A percentile compares a stretch with the other conserved stretches of the same genome.
Evolutionary conservation across 495 filamentous ascomycete genomes (phyloP).

Genomic region (Hypoxylon fuscum): DNA sequence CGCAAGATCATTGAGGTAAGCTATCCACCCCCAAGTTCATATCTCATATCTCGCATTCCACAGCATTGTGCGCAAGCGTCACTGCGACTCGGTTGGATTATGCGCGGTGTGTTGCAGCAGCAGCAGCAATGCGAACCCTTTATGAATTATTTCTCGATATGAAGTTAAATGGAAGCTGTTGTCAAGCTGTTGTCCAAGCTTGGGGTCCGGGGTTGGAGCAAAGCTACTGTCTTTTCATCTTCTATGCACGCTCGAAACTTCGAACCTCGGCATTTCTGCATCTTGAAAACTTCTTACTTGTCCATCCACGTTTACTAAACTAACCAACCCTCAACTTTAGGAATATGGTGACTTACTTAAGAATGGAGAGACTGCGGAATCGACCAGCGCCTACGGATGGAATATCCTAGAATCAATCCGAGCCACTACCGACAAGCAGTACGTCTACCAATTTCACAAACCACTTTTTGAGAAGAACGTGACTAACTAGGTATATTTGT

Average conservation of each 20-base stretch:
- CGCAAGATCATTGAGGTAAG: constrained; percentile 46
- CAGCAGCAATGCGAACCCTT: constrained; percentile 15
- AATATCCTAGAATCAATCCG: constrained; percentile 71
- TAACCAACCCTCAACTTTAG: constrained; percentile 26
- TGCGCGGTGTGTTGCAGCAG: constrained; percentile 10
- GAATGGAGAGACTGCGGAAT: constrained; percentile 66
- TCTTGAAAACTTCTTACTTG: constrained; percentile 1
- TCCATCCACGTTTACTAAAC: constrained; percentile 25
- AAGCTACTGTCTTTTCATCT: constrained; percentile 18
- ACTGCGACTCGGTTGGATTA: not conserved
- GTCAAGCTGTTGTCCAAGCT: constrained; percentile 6
- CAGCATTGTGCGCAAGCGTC: constrained; percentile 22
- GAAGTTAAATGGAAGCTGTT: constrained; percentile 12
- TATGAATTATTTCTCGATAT: constrained; percentile 12
- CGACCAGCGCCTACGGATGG: constrained; percentile 73
- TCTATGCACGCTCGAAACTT: constrained; percentile 30
- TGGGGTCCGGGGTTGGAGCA: not conserved
- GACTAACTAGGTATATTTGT: constrained; percentile 27
- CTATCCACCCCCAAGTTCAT: constrained; percentile 7
- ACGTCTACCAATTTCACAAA: constrained; percentile 40
- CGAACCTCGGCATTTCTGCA: constrained; percentile 25
- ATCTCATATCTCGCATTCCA: constrained; percentile 19
- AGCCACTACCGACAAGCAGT: constrained; percentile 77
- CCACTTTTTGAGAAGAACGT: constrained; percentile 9
- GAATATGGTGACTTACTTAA: constrained; percentile 50